Conservation (phyloP, 139 green algal genomes). For the Ulvella scutata region DNA sequence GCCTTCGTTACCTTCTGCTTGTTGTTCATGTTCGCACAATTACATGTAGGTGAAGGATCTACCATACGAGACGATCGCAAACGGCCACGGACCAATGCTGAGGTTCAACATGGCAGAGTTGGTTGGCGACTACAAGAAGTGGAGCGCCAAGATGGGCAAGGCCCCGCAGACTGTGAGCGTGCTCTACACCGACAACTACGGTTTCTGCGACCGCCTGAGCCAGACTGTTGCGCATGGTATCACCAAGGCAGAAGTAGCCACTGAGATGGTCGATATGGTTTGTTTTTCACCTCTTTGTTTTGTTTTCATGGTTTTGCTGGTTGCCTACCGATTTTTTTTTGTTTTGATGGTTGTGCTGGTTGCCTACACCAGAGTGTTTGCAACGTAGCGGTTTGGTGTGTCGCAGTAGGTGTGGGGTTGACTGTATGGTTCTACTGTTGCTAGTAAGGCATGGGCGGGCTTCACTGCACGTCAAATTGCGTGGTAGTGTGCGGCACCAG, state of each 20-base stretch:
- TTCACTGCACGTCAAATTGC: too few species aligned
- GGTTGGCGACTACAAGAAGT: slow-evolving; percentile 49
- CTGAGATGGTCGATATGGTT: slow-evolving; percentile 83
- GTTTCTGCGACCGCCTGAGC: slow-evolving; percentile 74
- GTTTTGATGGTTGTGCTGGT: too few species aligned
- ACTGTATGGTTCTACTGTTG: too few species aligned
- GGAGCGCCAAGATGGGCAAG: slow-evolving; percentile 59
- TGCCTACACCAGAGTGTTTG: too few species aligned
- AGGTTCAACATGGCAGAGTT: slow-evolving; percentile 60
- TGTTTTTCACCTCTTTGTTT: too few species aligned
- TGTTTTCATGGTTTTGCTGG: too few species aligned
- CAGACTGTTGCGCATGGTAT: slow-evolving; percentile 87
- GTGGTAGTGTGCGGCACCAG: too few species aligned
- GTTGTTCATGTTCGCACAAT: not conserved
- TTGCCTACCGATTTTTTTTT: too few species aligned
- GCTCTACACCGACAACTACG: slow-evolving; percentile 85
- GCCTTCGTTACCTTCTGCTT: not conserved
- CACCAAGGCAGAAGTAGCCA: slow-evolving; percentile 73
- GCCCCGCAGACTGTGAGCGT: slow-evolving; percentile 46
- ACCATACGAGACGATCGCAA: slow-evolving; percentile 62
- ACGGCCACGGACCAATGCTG: slow-evolving; percentile 77
- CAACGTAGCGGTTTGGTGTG: too few species aligned
- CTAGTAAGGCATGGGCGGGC: too few species aligned
- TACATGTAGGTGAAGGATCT: slow-evolving; percentile 40
- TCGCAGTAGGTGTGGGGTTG: too few species aligned